Evolutionary conservation across 2,329 filamentous ascomycete genomes (phyloP), one percentile per base, ranked within the genome.

Genomic region (Colletotrichum somersetense): DNA sequence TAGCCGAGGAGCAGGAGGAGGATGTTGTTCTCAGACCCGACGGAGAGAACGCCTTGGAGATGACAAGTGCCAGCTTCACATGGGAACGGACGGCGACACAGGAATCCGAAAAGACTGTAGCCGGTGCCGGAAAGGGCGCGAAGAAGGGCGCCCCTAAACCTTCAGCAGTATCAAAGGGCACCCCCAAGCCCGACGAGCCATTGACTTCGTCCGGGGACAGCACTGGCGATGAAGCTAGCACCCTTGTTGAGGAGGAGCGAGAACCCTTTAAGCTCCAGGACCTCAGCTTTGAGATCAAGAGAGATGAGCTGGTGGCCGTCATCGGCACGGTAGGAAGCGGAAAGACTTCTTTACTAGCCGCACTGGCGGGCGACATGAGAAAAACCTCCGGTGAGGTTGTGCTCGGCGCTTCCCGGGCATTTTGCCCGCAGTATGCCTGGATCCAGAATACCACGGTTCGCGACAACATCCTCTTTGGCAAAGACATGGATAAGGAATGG

Each of bases 381-480:
- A 92, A 92, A 80, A 97, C 93, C 0, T 84, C 83, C 4, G 95
- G 95, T 14, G 87, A 92, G 48, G 88, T 97, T 7, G 88, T 89
- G 0, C 88, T 96, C 76, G 93, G 95, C 52, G 94, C 94, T 0
- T 91, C 91, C 3, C 88, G 95, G 73, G 94, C 96, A 0, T 98
- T 97, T 77, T 98, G 96, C 75, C 96, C 96, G 0, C 96, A 99
- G 79, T 97, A 97, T 78, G 94, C 96, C 0, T 99, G 96, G 96
- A 97, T 99, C 61, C 96, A 98, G 79, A 98, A 98, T 78, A 88
- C 94, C 0, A 93, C 92, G 0, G 89, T 98, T 4, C 91, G 90
- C 73, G 90, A 97, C 44, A 99, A 99, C 77, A 97, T 99, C 71
- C 82, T 94, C 0, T 98, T 98, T 77, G 96, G 96, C 14, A 96